Conservation (phyloP, 192 early-diverging fungal species). For the Backusella macrospora region DNA sequence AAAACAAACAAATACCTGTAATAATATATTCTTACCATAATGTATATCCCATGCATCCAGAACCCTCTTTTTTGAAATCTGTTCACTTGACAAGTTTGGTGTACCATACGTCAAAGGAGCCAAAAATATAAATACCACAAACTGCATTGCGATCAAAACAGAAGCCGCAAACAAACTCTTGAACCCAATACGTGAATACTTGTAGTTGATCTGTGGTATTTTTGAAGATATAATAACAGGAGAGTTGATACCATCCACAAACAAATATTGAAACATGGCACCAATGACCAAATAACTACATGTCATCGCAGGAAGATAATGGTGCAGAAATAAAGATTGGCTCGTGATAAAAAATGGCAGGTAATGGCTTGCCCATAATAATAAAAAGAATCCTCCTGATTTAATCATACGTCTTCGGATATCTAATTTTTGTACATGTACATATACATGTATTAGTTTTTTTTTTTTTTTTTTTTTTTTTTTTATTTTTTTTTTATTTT, state of each 20-base stretch:
- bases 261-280: conserved; percentile 74
- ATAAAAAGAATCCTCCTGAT: conserved; percentile 76
- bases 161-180: conserved; percentile 42
- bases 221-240: conserved; percentile 44
- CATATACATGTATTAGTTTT: not conserved
- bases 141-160: conserved; percentile 51
- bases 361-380: conserved; percentile 85
- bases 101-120: conserved; percentile 86
- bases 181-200: conserved; percentile 13
- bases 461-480: conserved; percentile 5
- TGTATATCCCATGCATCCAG: conserved; percentile 86
- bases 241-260: conserved; percentile 52
- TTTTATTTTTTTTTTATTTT: not conserved
- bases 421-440: conserved; percentile 38
- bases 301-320: conserved; percentile 86
- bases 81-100: conserved; percentile 56
- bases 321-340: conserved; percentile 88
- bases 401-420: conserved; percentile 59
- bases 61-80: conserved; percentile 66
- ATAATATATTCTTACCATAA: conserved; percentile 40
- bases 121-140: conserved; percentile 73
- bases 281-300: conserved; percentile 75
- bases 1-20: no score
- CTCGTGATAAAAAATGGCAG: conserved; percentile 91
- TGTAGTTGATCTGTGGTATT: conserved; percentile 1